Evolutionary conservation across 495 filamentous ascomycete genomes (phyloP), one percentile per base, ranked within the genome.

Genomic region (Neurospora sp.): DNA sequence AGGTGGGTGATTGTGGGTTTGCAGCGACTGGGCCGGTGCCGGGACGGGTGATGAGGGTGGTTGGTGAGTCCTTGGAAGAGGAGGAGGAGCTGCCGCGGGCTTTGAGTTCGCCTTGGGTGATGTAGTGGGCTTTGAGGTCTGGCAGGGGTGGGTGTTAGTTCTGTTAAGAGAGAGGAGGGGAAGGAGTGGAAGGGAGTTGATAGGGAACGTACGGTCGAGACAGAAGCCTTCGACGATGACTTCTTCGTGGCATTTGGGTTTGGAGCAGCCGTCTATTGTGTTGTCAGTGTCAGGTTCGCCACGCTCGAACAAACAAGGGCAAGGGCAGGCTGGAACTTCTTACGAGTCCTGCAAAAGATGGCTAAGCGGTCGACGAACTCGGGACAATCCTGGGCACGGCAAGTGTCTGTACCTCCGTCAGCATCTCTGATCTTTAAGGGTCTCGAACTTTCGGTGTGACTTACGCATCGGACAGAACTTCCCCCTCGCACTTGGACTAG

Each of bases 71-170:
- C 0, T 9, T 40, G 10, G 68, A 9, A 22, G 59, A 38, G 1
- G 73, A 40, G 31, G 18, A 22, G 22, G 41, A 22, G 5, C 16
- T 1, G 45, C 59, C 70, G 14, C 40, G 40, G 10, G 37, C 40
- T 39, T 71, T 70, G 40, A 59, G 76, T 44, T 74, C 73, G 71
- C 77, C 77, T 38, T 73, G 76, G 70, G 72, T 18, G 22, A 76
- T 74, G 69, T 79, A 79, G 3, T 75, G 74, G 3, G 70, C 75
- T 75, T 76, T 78, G 59, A 79, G 75, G 68, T 79, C 77, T 79
- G n/a, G n/a, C n/a, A n/a, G n/a, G n/a, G n/a, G n/a, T n/a, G n/a
- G n/a, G n/a, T n/a, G n/a, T n/a, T n/a, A n/a, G n/a, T n/a, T n/a
- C n/a, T n/a, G n/a, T n/a, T n/a, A n/a, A n/a, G n/a, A n/a, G n/a